phyloP scores from a whole-genome alignment of 306 rosid species.

The Ormosia semicastrata region DNA sequence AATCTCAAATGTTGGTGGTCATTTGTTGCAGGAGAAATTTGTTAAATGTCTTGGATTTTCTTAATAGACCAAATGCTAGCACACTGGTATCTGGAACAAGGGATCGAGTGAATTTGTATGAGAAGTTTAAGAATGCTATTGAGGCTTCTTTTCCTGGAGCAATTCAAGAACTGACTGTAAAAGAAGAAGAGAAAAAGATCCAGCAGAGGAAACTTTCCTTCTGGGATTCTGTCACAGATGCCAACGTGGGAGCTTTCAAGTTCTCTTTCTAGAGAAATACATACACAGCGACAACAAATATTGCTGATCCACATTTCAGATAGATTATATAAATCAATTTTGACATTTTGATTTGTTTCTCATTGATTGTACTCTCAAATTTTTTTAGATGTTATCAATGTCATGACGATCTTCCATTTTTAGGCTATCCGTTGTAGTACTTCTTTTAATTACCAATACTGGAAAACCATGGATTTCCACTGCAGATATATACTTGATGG shows the following conservation, averaged over 20 bases:
- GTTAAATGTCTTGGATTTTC: constrained; percentile 85
- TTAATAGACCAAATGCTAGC: constrained; percentile 78
- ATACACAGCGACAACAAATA: not conserved
- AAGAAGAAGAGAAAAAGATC: constrained; percentile 64
- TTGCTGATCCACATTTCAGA: constrained; percentile 13
- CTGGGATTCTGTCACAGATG: constrained; percentile 80
- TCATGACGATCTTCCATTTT: not conserved
- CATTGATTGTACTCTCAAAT: not conserved
- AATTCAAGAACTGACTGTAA: constrained; percentile 53
- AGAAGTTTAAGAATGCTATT: constrained; percentile 71
- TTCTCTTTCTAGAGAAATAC: constrained; percentile 62
- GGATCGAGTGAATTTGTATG: constrained; percentile 82
- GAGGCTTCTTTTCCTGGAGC: constrained; percentile 76
- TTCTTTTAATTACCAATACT: not conserved
- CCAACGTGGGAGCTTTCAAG: constrained; percentile 79
- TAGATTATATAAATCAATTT: constrained; percentile 19
- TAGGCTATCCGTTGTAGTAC: not conserved
- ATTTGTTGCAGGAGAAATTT: constrained; percentile 75
- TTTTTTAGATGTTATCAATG: not conserved
- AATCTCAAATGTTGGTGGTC: not conserved
- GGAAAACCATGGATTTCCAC: not conserved
- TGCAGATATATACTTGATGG: not conserved
- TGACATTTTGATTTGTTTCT: constrained; percentile 24
- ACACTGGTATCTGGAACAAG: constrained; percentile 82
- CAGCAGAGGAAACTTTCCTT: constrained; percentile 56